Evolutionary conservation across 306 rosid genomes (phyloP).

Genomic region (Prunus salicina): DNA sequence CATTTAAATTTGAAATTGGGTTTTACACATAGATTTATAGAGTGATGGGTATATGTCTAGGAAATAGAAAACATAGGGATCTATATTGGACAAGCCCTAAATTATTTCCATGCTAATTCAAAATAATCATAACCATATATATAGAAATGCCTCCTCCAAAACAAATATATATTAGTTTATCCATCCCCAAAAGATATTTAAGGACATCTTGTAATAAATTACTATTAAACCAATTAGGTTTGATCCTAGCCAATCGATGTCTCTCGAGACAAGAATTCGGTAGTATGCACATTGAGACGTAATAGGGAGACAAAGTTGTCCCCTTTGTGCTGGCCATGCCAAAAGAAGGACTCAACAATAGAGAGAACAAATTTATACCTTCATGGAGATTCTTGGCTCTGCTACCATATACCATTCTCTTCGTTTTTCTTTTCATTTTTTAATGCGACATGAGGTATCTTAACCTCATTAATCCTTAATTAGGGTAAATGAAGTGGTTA

Average conservation of each 20-base stretch:
- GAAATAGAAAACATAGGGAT: too few species aligned
- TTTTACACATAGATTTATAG: too few species aligned
- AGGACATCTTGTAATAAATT: background rate
- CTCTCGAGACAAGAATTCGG: background rate
- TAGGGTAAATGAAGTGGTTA: too few species aligned
- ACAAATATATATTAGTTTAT: background rate
- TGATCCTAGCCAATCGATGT: background rate
- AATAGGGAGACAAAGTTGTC: slow-evolving; percentile 14
- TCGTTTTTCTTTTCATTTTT: background rate
- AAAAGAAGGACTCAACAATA: background rate
- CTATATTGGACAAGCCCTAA: too few species aligned
- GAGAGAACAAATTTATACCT: background rate
- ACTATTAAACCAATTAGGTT: background rate
- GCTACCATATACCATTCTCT: background rate
- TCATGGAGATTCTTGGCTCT: too few species aligned
- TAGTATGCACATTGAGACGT: background rate
- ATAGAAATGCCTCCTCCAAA: background rate
- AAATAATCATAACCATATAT: background rate
- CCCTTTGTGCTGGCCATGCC: background rate
- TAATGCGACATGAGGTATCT: too few species aligned
- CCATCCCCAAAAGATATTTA: background rate
- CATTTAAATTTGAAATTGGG: too few species aligned
- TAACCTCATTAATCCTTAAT: too few species aligned
- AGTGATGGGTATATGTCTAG: too few species aligned
- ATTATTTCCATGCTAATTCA: background rate